A percentile compares a stretch with the other conserved stretches of the same genome.
Conservation (phyloP, 495 filamentous ascomycete species). For the Daldinia grandis region DNA sequence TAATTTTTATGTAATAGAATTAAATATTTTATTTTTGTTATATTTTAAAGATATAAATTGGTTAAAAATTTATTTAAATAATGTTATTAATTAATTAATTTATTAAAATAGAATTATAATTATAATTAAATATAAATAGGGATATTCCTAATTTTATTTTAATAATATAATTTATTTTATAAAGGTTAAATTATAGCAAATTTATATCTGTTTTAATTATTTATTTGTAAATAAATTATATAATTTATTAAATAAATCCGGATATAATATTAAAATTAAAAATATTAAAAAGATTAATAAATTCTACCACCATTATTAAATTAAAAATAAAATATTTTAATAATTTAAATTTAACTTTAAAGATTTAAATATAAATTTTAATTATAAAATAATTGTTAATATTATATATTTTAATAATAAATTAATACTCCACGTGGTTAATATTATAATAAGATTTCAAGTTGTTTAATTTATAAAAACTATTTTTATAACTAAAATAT, state of each 20-base stretch:
- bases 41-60: too few relatives aligned
- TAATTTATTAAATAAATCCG: not conserved
- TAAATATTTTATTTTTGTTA: too few relatives aligned
- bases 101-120: not conserved
- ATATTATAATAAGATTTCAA: not conserved
- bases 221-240: not conserved
- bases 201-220: not conserved
- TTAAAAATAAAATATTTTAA: not conserved
- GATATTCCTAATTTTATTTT: not conserved
- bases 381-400: conserved; percentile 3
- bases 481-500: not conserved
- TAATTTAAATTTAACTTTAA: not conserved
- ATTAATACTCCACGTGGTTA: too few relatives aligned
- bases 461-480: not conserved
- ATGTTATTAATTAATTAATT: conserved; percentile 1
- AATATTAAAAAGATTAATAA: conserved; percentile 1
- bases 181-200: too few relatives aligned
- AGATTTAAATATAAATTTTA: not conserved
- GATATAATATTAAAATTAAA: not conserved
- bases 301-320: not conserved
- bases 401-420: not conserved
- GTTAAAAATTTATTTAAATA: conserved; percentile 2
- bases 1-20: too few relatives aligned
- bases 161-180: too few relatives aligned
- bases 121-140: not conserved